These are phyloP conservation scores for Xylariaceae sp. DNA, from an alignment of 2,329 filamentous ascomycete genomes.

Conservation along the genomic window DNA sequence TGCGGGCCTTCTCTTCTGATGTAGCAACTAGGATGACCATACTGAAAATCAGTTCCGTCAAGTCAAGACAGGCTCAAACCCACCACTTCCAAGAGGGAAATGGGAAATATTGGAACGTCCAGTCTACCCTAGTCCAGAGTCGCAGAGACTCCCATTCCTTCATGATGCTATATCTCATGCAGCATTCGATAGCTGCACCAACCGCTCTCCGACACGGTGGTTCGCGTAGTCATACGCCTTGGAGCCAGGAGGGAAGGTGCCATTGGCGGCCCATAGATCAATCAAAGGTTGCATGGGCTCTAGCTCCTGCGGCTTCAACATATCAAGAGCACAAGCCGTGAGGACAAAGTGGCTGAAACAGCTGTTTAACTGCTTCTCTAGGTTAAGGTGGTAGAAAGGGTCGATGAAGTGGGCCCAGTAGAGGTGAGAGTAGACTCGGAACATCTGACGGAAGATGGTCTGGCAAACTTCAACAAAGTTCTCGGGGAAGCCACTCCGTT, in stretches of 20 bases:
- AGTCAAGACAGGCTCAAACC: background rate
- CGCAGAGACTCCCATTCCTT: background rate
- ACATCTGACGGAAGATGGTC: slow-evolving; percentile 96
- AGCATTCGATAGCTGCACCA: slow-evolving; percentile 56
- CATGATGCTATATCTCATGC: slow-evolving; percentile 27
- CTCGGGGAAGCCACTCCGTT: slow-evolving; percentile 89
- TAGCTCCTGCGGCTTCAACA: slow-evolving; percentile 87
- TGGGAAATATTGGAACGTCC: background rate
- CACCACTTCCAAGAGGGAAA: slow-evolving; percentile 1
- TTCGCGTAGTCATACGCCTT: slow-evolving; percentile 72
- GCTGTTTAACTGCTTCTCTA: slow-evolving; percentile 83
- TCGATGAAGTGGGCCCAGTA: slow-evolving; percentile 95
- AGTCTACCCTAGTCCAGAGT: background rate
- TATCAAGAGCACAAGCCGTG: slow-evolving; percentile 79
- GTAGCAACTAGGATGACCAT: slow-evolving; percentile 18
- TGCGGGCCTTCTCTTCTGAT: background rate
- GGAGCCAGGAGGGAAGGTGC: slow-evolving; percentile 80
- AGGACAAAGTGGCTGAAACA: slow-evolving; percentile 87
- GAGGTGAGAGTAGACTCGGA: slow-evolving; percentile 95
- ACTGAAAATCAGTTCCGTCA: slow-evolving; percentile 6
- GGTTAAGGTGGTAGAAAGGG: slow-evolving; percentile 82
- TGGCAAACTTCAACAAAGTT: slow-evolving; percentile 91
- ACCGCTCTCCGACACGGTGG: slow-evolving; percentile 63
- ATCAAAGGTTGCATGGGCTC: slow-evolving; percentile 96
- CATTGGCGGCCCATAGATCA: slow-evolving; percentile 88